phyloP scores from a whole-genome alignment of 106 monocot genomes.

The Allium fistulosum region DNA sequence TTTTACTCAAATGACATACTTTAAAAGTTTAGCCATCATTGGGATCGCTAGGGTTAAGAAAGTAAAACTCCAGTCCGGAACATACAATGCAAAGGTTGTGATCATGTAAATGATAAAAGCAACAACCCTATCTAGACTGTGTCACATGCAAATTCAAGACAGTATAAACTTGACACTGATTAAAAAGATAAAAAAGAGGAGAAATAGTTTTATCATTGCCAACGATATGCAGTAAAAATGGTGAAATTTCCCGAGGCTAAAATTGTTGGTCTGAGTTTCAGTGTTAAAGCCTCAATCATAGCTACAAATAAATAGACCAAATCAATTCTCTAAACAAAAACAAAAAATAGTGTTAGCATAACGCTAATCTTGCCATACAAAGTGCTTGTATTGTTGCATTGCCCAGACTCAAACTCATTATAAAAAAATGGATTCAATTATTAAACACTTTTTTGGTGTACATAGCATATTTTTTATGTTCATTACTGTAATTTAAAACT shows the following conservation, averaged over 20 bases:
- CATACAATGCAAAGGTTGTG: slow-evolving; percentile 28
- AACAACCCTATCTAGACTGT: slow-evolving; percentile 22
- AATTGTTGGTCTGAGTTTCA: slow-evolving; percentile 12
- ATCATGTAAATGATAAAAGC: slow-evolving; percentile 32
- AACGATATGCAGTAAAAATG: slow-evolving; percentile 18
- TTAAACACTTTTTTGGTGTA: not conserved
- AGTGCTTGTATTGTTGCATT: no score
- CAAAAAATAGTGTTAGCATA: no score
- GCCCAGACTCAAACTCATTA: not conserved
- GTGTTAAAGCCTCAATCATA: slow-evolving; percentile 15
- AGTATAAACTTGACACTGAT: not conserved
- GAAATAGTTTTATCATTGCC: slow-evolving; percentile 17
- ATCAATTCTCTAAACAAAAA: slow-evolving; percentile 15
- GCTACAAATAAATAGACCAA: slow-evolving; percentile 16
- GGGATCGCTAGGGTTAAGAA: slow-evolving; percentile 17
- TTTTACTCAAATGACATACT: slow-evolving; percentile 4
- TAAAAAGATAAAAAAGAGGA: not conserved
- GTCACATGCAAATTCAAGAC: not conserved
- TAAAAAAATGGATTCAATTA: not conserved
- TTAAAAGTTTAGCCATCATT: slow-evolving; percentile 39
- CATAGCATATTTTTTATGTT: not conserved
- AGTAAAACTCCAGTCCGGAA: slow-evolving; percentile 43
- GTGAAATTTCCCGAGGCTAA: slow-evolving; percentile 8
- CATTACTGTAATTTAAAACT: not conserved
- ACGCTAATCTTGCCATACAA: no score